Base-by-base conservation (phyloP, 306 rosid species). In the Rosa lucieae region DNA sequence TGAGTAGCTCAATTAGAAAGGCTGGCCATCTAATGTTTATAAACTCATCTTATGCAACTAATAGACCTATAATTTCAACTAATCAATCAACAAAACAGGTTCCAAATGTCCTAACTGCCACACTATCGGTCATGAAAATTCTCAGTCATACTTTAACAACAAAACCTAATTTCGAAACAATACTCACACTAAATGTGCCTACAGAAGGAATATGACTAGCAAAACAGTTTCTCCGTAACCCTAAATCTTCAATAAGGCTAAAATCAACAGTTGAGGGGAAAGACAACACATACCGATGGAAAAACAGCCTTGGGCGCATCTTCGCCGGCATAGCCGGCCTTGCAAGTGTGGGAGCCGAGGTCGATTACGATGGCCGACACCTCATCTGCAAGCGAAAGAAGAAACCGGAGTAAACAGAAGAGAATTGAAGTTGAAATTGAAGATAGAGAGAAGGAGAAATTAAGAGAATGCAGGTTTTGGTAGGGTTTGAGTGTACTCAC, bases 221-320 rank as follows among this genome's bases (percentile, higher is more conserved):
- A 17, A 37, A 35, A 15, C 37, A 14, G 46, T 35, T 14, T 1
- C 9, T 39, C 46, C 9, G 12, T 37, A 66, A 66, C 71, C 71
- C 48, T 67, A 67, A 40, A 37, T 3, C 10, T 8, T 18, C 15
- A 67, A 39, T 3, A 18, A 3, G 3, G 48, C 72, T 18, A 40
- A 67, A 39, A 8, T 40, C 2, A 67, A 67, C 26, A 67, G 49
- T 18, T 67, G 3, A 67, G 26, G 2, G 47, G 13, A 18, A 18
- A 67, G 39, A 39, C 23, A 9, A 20, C 13, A 15, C 37, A 26
- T 23, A 95, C 99, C 13, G 99, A 91, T 12, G 97, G 98, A 82
- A 95, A 95, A 69, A 95, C 98, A 40, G 99, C 99, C 86, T 95
- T 93, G 47, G 99, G 99, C 29, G 94, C 98, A 89, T 95, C 99